Conservation (phyloP, 352 stramenopile species). For the Elongisporangium anandrum region DNA sequence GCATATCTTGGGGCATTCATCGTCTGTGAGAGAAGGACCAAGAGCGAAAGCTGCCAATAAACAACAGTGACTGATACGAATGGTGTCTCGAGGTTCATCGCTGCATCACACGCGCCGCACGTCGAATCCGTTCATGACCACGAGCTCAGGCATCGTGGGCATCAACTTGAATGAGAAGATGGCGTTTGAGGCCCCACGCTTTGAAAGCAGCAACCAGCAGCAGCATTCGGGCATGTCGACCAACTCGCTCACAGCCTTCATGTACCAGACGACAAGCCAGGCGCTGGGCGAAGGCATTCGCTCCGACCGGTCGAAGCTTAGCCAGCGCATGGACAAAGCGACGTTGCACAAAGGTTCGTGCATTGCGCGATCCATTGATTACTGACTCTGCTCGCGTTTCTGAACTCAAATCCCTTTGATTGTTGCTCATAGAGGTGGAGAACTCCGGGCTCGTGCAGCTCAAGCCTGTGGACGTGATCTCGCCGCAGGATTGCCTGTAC, state of each 20-base stretch:
- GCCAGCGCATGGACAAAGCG: slow-evolving; percentile 74
- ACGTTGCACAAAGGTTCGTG: slow-evolving; percentile 54
- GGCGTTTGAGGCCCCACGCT: slow-evolving; percentile 50
- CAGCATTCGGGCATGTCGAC: neutral
- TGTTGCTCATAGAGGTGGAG: slow-evolving; percentile 39
- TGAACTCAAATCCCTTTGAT: neutral
- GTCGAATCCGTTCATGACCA: slow-evolving; percentile 84
- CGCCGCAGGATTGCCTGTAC: slow-evolving; percentile 45
- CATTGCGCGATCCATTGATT: slow-evolving; percentile 1
- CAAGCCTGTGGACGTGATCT: slow-evolving; percentile 46
- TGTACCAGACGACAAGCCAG: slow-evolving; percentile 73
- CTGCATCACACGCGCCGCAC: slow-evolving; percentile 68
- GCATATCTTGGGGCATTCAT: neutral
- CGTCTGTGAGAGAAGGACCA: neutral
- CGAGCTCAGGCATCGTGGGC: slow-evolving; percentile 75
- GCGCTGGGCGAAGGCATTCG: slow-evolving; percentile 42
- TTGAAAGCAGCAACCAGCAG: slow-evolving; percentile 18
- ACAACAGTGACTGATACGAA: slow-evolving; percentile 9
- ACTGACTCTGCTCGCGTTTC: neutral
- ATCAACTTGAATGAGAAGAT: slow-evolving; percentile 73
- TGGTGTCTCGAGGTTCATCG: slow-evolving; percentile 71
- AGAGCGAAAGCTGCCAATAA: neutral
- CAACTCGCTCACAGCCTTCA: slow-evolving; percentile 56
- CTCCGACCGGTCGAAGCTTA: slow-evolving; percentile 50
- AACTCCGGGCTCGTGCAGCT: slow-evolving; percentile 46